Conservation (phyloP, 441 rosid species). For the Adansonia rubrostipa region DNA sequence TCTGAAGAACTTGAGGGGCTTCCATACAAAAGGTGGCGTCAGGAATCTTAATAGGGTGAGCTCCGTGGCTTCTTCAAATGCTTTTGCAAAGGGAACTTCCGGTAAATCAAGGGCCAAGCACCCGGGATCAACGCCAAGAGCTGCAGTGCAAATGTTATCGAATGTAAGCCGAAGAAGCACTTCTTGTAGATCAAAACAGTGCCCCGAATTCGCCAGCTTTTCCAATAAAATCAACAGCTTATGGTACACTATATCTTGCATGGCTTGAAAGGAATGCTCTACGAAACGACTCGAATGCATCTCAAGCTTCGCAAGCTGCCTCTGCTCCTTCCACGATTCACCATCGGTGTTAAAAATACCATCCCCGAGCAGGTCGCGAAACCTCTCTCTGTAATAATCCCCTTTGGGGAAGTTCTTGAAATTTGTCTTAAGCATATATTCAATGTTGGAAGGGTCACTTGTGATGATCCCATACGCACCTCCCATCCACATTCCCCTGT, state of each 20-base stretch:
- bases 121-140: constrained; percentile 74
- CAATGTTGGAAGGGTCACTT: constrained; percentile 56
- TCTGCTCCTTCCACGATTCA: constrained; percentile 68
- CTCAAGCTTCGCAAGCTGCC: constrained; percentile 51
- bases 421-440: constrained; percentile 65
- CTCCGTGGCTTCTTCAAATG: constrained; percentile 82
- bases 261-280: constrained; percentile 50
- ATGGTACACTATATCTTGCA: constrained; percentile 51
- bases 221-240: constrained; percentile 59
- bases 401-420: constrained; percentile 82
- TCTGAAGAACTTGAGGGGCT: constrained; percentile 58
- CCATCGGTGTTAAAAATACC: constrained; percentile 71
- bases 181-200: constrained; percentile 68
- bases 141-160: constrained; percentile 68
- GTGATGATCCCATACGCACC: constrained; percentile 59
- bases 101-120: constrained; percentile 63
- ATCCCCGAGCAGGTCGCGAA: constrained; percentile 65
- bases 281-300: constrained; percentile 68
- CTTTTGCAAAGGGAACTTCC: constrained; percentile 67
- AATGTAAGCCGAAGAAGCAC: constrained; percentile 70
- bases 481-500: constrained; percentile 63
- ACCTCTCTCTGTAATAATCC: constrained; percentile 56
- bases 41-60: constrained; percentile 58
- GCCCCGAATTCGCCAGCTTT: constrained; percentile 42
- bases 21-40: constrained; percentile 68